These are phyloP conservation scores for Lithohypha guttulata DNA, from an alignment of 2,329 filamentous ascomycete genomes.

Conservation along the genomic window DNA sequence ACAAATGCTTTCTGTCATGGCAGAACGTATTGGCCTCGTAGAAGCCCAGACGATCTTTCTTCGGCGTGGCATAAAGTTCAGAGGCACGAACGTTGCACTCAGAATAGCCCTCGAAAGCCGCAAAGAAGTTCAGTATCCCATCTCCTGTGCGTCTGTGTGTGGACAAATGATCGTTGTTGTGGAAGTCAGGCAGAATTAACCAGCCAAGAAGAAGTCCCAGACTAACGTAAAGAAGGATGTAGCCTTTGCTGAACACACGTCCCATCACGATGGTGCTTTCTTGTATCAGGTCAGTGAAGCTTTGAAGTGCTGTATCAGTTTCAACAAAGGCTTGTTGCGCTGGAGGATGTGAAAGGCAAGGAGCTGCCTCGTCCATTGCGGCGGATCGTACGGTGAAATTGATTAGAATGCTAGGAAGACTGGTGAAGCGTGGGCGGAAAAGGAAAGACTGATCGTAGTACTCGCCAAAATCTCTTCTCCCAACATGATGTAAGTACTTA, in stretches of 20 bases:
- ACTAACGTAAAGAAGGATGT: slow-evolving; percentile 10
- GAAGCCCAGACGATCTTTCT: slow-evolving; percentile 12
- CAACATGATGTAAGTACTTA: too few relatives aligned
- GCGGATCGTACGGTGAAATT: too few relatives aligned
- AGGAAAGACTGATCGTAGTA: too few relatives aligned
- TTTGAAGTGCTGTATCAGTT: slow-evolving; percentile 7
- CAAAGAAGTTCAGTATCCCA: slow-evolving; percentile 26
- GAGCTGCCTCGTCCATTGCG: too few relatives aligned
- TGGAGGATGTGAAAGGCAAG: too few relatives aligned
- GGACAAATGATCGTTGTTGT: slow-evolving; percentile 4
- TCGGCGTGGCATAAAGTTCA: slow-evolving; percentile 27
- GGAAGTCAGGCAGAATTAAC: slow-evolving; percentile 13
- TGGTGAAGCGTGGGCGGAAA: too few relatives aligned
- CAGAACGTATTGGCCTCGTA: slow-evolving; percentile 24
- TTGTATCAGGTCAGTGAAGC: slow-evolving; percentile 11
- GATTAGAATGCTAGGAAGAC: too few relatives aligned
- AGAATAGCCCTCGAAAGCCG: slow-evolving; percentile 27
- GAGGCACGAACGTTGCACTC: slow-evolving; percentile 29
- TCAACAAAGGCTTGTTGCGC: too few relatives aligned
- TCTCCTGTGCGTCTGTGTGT: too few relatives aligned
- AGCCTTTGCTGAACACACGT: slow-evolving; percentile 12
- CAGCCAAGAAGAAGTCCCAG: slow-evolving; percentile 11
- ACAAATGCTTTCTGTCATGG: slow-evolving; percentile 26
- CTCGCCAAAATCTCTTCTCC: too few relatives aligned
- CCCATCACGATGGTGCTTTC: background rate